phyloP scores from a whole-genome alignment of 2,329 filamentous ascomycete genomes.

The Herpotrichia juniperi region DNA sequence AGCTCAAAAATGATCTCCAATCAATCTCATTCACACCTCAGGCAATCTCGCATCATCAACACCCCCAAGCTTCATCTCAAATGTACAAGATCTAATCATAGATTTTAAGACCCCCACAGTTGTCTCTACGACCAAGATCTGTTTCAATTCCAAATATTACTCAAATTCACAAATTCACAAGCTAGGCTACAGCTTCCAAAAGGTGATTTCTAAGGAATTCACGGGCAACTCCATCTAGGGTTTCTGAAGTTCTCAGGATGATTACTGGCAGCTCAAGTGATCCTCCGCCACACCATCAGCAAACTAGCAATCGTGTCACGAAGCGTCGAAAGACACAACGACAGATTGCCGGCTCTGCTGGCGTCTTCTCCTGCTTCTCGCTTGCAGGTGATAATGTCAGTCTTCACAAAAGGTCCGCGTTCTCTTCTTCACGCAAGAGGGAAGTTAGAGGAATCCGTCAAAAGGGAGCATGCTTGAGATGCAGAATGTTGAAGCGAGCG shows the following conservation, averaged over 20 bases:
- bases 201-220: not conserved
- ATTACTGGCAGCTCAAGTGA: not conserved
- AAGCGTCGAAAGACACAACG: not conserved
- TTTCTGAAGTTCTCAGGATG: not conserved
- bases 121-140: not conserved
- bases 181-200: not conserved
- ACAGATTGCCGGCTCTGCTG: not conserved
- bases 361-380: constrained; percentile 19
- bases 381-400: constrained; percentile 16
- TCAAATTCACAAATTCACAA: not conserved
- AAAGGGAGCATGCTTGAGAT: constrained; percentile 21
- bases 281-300: not conserved
- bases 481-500: constrained; percentile 20
- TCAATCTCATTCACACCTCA: constrained; percentile 15
- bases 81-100: not conserved
- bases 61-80: not conserved
- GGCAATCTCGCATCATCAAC: constrained; percentile 10
- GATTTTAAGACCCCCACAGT: not conserved
- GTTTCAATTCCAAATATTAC: not conserved
- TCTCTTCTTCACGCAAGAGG: constrained; percentile 15
- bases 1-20: constrained; percentile 9
- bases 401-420: constrained; percentile 16
- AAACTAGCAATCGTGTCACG: not conserved
- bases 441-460: constrained; percentile 19
- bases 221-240: not conserved